phyloP scores from a whole-genome alignment of 371 early-diverging fungal genomes.

The Capniomyces stellatus region DNA sequence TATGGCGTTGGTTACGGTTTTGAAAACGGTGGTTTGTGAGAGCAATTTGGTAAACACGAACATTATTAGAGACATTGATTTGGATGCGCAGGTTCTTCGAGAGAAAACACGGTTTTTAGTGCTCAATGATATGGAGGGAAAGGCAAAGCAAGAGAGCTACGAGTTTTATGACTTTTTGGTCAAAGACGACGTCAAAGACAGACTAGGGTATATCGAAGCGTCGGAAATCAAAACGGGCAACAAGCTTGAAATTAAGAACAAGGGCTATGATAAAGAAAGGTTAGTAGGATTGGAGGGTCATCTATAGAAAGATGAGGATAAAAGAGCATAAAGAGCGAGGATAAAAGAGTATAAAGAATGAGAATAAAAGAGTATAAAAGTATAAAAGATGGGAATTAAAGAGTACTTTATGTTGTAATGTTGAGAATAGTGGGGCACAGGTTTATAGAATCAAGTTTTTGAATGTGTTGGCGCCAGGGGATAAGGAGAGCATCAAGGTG shows the following conservation, averaged over 20 bases:
- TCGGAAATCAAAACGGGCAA: constrained; percentile 15
- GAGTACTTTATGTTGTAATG: no score
- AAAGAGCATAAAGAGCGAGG: no score
- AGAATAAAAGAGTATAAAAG: no score
- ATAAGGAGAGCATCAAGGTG: constrained; percentile 46
- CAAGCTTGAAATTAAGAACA: constrained; percentile 1
- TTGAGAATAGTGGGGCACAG: no score
- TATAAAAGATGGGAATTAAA: no score
- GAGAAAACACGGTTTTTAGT: neutral
- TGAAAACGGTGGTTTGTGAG: no score
- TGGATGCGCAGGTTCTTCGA: neutral
- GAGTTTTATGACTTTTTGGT: constrained; percentile 1
- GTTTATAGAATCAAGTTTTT: constrained; percentile 42
- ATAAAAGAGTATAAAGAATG: no score
- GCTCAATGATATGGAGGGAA: neutral
- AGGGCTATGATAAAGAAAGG: neutral
- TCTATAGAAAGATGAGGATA: no score
- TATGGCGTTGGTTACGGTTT: no score
- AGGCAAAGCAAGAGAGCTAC: neutral
- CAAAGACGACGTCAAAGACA: neutral
- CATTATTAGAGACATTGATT: constrained; percentile 2
- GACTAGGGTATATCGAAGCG: constrained; percentile 15
- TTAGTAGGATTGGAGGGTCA: no score
- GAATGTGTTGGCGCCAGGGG: constrained; percentile 35
- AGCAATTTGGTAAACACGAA: neutral